Conservation (phyloP, 192 early-diverging fungal genomes). For the Coemansia furcata region DNA sequence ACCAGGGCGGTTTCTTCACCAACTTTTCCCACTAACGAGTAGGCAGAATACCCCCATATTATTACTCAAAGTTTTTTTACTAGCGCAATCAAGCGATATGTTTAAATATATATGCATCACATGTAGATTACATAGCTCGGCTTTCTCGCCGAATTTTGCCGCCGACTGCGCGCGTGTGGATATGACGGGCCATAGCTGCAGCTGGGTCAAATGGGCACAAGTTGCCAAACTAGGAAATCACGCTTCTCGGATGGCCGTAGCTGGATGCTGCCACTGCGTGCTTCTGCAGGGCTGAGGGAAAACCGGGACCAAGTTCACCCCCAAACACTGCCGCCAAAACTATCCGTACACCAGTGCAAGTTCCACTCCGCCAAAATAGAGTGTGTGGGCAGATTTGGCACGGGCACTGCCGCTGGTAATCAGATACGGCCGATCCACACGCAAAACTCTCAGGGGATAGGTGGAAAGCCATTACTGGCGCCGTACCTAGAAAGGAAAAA, state of each 20-base stretch:
- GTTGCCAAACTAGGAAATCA: not conserved
- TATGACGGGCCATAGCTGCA: not conserved
- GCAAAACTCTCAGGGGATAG: constrained; percentile 5
- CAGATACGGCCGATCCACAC: not conserved
- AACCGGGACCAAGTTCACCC: not conserved
- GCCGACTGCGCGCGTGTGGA: not conserved
- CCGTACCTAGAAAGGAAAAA: not conserved
- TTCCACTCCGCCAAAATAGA: not conserved
- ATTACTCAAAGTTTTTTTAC: too few species aligned
- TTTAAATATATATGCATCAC: not conserved
- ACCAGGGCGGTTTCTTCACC: constrained; percentile 45
- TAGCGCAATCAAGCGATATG: constrained; percentile 6
- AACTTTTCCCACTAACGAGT: constrained; percentile 34
- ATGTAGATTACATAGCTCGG: not conserved
- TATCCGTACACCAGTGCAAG: not conserved
- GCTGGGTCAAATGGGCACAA: not conserved
- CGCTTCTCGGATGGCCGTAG: constrained; percentile 6
- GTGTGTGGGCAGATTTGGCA: not conserved
- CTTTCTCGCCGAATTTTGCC: not conserved
- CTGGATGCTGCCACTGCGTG: not conserved
- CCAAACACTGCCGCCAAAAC: not conserved
- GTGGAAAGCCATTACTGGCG: not conserved
- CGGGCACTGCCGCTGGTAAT: constrained; percentile 1
- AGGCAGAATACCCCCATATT: not conserved
- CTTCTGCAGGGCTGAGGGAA: not conserved